Conservation (phyloP, 1,139 yeast genomes). For the Eremothecium sinecaudum region DNA sequence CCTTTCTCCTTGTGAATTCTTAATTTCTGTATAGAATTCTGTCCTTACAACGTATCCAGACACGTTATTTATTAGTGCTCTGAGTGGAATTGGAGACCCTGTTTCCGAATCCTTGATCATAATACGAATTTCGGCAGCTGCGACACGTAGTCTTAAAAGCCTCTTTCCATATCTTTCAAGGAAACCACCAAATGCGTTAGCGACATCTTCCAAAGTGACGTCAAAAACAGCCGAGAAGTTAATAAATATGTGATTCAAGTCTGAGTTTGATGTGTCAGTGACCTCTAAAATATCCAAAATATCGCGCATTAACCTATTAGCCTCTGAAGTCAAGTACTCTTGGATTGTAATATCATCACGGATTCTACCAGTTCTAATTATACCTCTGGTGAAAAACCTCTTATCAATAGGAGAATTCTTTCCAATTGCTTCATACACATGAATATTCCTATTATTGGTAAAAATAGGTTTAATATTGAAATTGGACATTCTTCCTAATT, state of each 20-base stretch:
- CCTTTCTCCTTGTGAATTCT: constrained; percentile 90
- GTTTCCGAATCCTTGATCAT: constrained; percentile 84
- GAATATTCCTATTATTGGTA: constrained; percentile 95
- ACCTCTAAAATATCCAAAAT: constrained; percentile 91
- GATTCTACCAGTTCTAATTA: constrained; percentile 90
- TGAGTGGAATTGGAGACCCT: constrained; percentile 86
- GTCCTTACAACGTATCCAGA: constrained; percentile 96
- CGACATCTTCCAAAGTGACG: constrained; percentile 89
- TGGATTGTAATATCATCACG: constrained; percentile 87
- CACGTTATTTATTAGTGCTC: constrained; percentile 92
- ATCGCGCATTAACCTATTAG: constrained; percentile 90
- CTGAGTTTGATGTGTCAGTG: constrained; percentile 89
- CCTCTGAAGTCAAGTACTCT: constrained; percentile 91
- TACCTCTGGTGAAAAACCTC: constrained; percentile 94
- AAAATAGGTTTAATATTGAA: constrained; percentile 90
- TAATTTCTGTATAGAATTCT: constrained; percentile 88
- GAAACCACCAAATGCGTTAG: constrained; percentile 95
- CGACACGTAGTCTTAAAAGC: constrained; percentile 90
- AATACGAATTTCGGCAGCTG: constrained; percentile 95
- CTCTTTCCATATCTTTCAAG: constrained; percentile 96
- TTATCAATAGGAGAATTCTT: constrained; percentile 89
- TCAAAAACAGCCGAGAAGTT: constrained; percentile 93
- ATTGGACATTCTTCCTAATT: constrained; percentile 86
- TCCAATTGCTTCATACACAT: constrained; percentile 93
- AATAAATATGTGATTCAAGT: constrained; percentile 90